A percentile compares a stretch with the other conserved stretches of the same genome.
phyloP scores from a whole-genome alignment of 306 rosid genomes.

The Vigna unguiculata region DNA sequence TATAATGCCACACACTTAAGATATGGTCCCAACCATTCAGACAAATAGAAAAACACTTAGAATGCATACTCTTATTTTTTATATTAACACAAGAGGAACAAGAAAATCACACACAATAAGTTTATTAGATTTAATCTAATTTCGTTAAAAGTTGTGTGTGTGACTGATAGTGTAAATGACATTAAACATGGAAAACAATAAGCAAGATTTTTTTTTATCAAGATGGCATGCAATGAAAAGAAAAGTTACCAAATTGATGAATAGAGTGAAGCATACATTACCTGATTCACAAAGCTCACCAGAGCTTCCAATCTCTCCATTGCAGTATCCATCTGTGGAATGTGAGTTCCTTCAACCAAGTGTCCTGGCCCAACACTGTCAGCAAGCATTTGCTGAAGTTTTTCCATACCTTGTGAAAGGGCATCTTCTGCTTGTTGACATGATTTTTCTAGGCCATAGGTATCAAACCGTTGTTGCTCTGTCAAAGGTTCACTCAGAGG shows the following conservation, averaged over 20 bases:
- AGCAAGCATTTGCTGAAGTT: slow-evolving; percentile 71
- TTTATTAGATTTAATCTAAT: no score
- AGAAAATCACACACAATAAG: no score
- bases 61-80: no score
- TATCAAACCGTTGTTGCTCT: slow-evolving; percentile 63
- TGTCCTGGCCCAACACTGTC: slow-evolving; percentile 66
- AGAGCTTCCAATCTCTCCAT: slow-evolving; percentile 83
- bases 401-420: slow-evolving; percentile 85
- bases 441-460: slow-evolving; percentile 67
- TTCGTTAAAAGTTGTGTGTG: no score
- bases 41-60: no score
- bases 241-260: background rate
- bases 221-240: background rate
- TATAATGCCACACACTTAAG: no score
- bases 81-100: no score
- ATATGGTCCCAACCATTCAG: no score
- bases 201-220: no score
- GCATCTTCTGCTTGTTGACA: slow-evolving; percentile 98
- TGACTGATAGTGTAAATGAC: no score
- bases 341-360: slow-evolving; percentile 57
- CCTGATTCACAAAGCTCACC: slow-evolving; percentile 79
- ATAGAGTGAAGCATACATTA: slow-evolving; percentile 41
- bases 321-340: slow-evolving; percentile 65
- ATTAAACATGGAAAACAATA: no score
- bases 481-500: slow-evolving; percentile 74